These are phyloP conservation scores for Epichloe uncinata DNA, from an alignment of 2,329 filamentous ascomycete species.

Conservation along the genomic window DNA sequence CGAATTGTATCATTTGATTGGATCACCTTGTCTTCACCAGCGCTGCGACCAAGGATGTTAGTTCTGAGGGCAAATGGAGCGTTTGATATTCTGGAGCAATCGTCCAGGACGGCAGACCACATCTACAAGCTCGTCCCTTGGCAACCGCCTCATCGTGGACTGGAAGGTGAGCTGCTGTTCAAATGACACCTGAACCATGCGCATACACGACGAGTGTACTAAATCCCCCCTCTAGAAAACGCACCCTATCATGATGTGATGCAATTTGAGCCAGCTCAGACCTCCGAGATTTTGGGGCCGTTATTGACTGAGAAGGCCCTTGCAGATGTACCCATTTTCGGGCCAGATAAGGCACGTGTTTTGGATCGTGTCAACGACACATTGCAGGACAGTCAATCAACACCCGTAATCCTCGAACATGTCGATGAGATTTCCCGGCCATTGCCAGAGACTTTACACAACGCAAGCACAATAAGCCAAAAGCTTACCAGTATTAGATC, in stretches of 20 bases:
- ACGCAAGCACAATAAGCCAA: slow-evolving; percentile 30
- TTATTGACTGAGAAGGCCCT: slow-evolving; percentile 40
- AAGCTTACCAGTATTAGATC: slow-evolving; percentile 35
- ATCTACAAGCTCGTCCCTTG: slow-evolving; percentile 48
- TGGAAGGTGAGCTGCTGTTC: slow-evolving; percentile 31
- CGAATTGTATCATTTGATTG: slow-evolving; percentile 57
- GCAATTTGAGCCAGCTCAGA: slow-evolving; percentile 43
- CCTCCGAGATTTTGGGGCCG: slow-evolving; percentile 38
- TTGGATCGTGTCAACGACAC: slow-evolving; percentile 27
- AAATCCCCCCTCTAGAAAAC: slow-evolving; percentile 25
- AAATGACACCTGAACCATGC: not conserved
- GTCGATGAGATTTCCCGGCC: slow-evolving; percentile 20
- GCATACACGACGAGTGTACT: slow-evolving; percentile 3
- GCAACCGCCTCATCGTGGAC: slow-evolving; percentile 43
- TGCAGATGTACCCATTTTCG: slow-evolving; percentile 43
- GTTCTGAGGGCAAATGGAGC: slow-evolving; percentile 46
- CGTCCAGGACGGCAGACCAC: slow-evolving; percentile 43
- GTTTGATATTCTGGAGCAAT: slow-evolving; percentile 49
- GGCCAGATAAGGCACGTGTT: slow-evolving; percentile 32
- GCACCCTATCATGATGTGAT: slow-evolving; percentile 41
- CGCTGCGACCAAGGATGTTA: slow-evolving; percentile 42
- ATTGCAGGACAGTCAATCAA: slow-evolving; percentile 21
- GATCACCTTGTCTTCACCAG: slow-evolving; percentile 44
- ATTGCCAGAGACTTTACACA: slow-evolving; percentile 28
- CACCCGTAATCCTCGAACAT: slow-evolving; percentile 23